Base-by-base conservation (phyloP, 129 eudicot species). In the Helichrysum umbraculigerum region DNA sequence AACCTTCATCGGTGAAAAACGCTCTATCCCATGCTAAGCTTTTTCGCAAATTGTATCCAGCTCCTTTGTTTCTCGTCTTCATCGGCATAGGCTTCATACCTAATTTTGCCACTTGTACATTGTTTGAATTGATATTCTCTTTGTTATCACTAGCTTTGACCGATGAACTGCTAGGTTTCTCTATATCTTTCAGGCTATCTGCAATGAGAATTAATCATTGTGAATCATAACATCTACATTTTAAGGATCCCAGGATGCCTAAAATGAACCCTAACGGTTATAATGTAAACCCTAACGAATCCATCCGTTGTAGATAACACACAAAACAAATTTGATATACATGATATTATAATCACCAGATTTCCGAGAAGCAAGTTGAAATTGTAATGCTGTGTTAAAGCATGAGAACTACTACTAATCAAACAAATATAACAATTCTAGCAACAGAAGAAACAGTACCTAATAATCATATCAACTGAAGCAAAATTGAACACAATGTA, bases 21-120 rank as follows among this genome's bases (percentile, higher is more conserved):
- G 99, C 97, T 80, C 84, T 85, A 81, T 91, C 92, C 99, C 99
- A 95, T 34, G 99, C 99, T 78, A 95, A 81, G 87, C 97, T 95
- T 87, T 95, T 95, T 81, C 96, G 81, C 82, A 89, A 75, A 78
- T 91, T 91, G 83, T 66, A 91, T 20, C 90, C 94, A 62, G 87
- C 90, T 10, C 87, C 90, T 79, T 82, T 91, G 71, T 84, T 87
- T 79, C 76, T 87, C 84, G 78, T 83, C 78, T 91, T 95, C 97
- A 91, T 95, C 67, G 78, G 91, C 76, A 87, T 76, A 56, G 92
- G 97, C 79, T 87, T 94, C 88, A 88, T 41, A 51, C 85, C 85
- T 65, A 91, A 81, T 29, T 83, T 89, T 72, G 85, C 86, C 32
- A 70, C 75, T 79, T 86, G 91, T 37, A 78, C 75, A 75, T 80